Evolutionary conservation across 129 eudicot genomes (phyloP), one percentile per base, ranked within the genome.

Genomic region (Ambrosia trifida): DNA sequence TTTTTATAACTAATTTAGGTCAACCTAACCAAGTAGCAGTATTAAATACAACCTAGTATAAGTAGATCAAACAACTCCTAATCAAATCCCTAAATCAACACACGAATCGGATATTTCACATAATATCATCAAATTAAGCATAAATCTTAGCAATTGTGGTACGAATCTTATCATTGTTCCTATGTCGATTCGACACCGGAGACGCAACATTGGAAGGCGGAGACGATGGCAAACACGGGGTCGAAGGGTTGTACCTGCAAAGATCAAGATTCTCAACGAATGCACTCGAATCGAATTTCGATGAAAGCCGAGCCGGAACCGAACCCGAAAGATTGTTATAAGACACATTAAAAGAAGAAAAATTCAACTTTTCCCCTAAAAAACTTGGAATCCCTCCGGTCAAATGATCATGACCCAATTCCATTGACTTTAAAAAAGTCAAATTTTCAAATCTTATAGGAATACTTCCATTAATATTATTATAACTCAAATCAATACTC

Each of bases 251-350:
- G 72, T 79, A 91, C 14, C 97, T 95, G 38, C 97, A 91, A 6
- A 91, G 85, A 76, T 78, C 75, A 67, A 88, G 91, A 72, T 91
- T 91, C 40, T 92, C 97, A 20, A 76, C 72, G 28, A 91, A 91
- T 7, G 97, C 83, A 57, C 86, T 88, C 20, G 89, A 71, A 68
- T 82, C 73, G 76, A 91, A 91, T 65, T 83, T 85, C 3, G 77
- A 83, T 3, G 88, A 69, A 19, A 91, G 88, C 4, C n/a, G 60
- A 43, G 64, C 14, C 10, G 97, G 97, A 41, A 91, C 92, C 11
- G 77, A 73, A 49, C 97, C 97, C 31, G 97, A 88, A 19, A 91
- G 88, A 53, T 87, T 76, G 83, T 91, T 88, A 61, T 83, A 88
- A 1, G 97, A 91, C 35, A 88, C 97, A 74, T 91, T 91, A 69